These are phyloP conservation scores for Euphrasia arctica DNA, from an alignment of 305 asterid species.

Conservation along the genomic window DNA sequence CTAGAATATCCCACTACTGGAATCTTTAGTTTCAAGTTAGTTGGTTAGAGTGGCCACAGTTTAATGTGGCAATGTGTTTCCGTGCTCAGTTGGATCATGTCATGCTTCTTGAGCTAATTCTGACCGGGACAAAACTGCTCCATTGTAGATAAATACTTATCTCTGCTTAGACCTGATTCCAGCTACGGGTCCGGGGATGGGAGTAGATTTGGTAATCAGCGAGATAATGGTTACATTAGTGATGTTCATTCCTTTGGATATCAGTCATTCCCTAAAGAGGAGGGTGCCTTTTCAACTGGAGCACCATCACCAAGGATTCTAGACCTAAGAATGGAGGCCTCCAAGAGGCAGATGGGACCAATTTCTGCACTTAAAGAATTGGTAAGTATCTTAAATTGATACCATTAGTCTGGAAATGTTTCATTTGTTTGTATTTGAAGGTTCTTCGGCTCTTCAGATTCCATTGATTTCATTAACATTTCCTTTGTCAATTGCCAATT, in stretches of 20 bases:
- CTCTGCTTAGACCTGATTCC: conserved; percentile 57
- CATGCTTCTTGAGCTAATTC: conserved; percentile 3
- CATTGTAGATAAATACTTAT: conserved; percentile 64
- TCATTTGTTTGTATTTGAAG: conserved; percentile 14
- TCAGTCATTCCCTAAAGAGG: conserved; percentile 56
- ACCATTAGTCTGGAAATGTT: conserved; percentile 9
- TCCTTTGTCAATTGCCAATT: conserved; percentile 24
- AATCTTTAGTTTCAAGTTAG: too few relatives aligned
- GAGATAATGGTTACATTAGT: conserved; percentile 50
- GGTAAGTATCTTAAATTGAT: conserved; percentile 39
- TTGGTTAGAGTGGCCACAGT: too few relatives aligned
- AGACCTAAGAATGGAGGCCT: conserved; percentile 62
- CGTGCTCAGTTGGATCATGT: too few relatives aligned
- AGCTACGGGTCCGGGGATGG: conserved; percentile 50
- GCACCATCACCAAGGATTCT: conserved; percentile 36
- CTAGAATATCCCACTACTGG: too few relatives aligned
- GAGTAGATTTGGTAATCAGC: conserved; percentile 44
- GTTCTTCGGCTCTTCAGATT: conserved; percentile 11
- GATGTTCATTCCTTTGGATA: conserved; percentile 50
- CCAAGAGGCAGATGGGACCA: conserved; percentile 62
- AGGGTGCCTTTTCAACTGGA: conserved; percentile 42
- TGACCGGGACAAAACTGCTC: conserved; percentile 30
- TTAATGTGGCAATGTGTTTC: too few relatives aligned
- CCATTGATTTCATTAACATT: conserved; percentile 24
- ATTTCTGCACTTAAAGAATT: conserved; percentile 70